Conservation (phyloP, 1,284 basidiomycete genomes). For the Neotropicomus parvogracilis region DNA sequence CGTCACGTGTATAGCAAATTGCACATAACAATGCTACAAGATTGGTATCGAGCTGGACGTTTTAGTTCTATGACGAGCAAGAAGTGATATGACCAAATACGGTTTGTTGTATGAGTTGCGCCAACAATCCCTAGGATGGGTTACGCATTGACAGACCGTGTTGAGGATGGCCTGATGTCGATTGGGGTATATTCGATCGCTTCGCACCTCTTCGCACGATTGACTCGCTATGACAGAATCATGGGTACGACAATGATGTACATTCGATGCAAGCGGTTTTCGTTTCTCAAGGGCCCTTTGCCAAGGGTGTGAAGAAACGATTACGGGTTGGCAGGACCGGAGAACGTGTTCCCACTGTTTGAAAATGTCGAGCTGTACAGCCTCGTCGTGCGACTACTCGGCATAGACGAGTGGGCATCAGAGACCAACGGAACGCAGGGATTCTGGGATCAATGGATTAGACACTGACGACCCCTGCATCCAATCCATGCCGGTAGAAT, state of each 20-base stretch:
- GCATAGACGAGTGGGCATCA: constrained; percentile 54
- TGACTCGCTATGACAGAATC: constrained; percentile 47
- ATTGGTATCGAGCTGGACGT: no score
- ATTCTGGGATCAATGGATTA: constrained; percentile 60
- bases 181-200: constrained; percentile 54
- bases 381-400: constrained; percentile 71
- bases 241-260: constrained; percentile 77
- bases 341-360: constrained; percentile 73
- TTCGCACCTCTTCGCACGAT: neutral
- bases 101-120: no score
- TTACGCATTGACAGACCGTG: constrained; percentile 64
- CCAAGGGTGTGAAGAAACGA: constrained; percentile 52
- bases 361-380: constrained; percentile 81
- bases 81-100: no score
- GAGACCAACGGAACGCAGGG: constrained; percentile 69
- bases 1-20: no score
- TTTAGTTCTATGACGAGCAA: no score
- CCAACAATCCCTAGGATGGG: constrained; percentile 76
- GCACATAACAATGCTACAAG: no score
- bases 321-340: constrained; percentile 33
- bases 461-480: neutral
- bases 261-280: constrained; percentile 84
- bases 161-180: constrained; percentile 57
- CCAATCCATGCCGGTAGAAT: no score
- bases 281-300: constrained; percentile 82